Percentiles rank a stretch among this genome's conserved stretches.
Conservation (phyloP, 306 rosid species). For the Rosa rugosa region DNA sequence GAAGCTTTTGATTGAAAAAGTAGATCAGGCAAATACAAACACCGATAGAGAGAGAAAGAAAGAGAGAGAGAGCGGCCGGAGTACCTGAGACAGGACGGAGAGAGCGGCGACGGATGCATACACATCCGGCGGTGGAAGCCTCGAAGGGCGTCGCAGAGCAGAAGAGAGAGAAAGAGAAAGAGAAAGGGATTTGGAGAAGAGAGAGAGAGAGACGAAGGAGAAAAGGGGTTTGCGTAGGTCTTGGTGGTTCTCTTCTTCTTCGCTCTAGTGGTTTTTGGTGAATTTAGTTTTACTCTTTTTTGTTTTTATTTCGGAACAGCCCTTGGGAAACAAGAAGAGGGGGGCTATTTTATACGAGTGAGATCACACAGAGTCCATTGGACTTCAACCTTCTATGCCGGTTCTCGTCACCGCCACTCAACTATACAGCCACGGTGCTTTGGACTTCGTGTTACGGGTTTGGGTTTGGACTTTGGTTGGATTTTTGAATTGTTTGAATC, state of each 20-base stretch:
- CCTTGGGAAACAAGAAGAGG: too few species aligned
- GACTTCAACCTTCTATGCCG: too few species aligned
- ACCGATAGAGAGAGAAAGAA: background rate
- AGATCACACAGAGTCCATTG: too few species aligned
- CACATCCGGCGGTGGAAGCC: conserved; percentile 56
- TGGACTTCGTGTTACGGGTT: too few species aligned
- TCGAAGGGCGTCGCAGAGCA: conserved; percentile 8
- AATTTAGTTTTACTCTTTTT: background rate
- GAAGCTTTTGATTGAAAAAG: conserved; percentile 4
- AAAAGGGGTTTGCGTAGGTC: conserved; percentile 33
- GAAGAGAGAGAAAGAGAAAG: conserved; percentile 17
- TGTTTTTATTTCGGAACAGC: background rate
- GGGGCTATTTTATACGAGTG: too few species aligned
- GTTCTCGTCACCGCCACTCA: too few species aligned
- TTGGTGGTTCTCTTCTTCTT: background rate
- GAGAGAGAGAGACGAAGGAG: conserved; percentile 31
- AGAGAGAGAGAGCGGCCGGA: background rate
- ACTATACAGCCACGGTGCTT: too few species aligned
- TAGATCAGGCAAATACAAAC: conserved; percentile 26
- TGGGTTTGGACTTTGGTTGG: too few species aligned
- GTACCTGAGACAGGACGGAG: conserved; percentile 65
- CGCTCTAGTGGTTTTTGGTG: background rate
- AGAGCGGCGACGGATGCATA: conserved; percentile 34
- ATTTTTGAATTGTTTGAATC: too few species aligned
- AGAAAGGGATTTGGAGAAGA: background rate